A percentile compares a stretch with the other conserved stretches of the same genome.
phyloP scores from a whole-genome alignment of 2,329 filamentous ascomycete species.

The Coniochaeta pulveracea region DNA sequence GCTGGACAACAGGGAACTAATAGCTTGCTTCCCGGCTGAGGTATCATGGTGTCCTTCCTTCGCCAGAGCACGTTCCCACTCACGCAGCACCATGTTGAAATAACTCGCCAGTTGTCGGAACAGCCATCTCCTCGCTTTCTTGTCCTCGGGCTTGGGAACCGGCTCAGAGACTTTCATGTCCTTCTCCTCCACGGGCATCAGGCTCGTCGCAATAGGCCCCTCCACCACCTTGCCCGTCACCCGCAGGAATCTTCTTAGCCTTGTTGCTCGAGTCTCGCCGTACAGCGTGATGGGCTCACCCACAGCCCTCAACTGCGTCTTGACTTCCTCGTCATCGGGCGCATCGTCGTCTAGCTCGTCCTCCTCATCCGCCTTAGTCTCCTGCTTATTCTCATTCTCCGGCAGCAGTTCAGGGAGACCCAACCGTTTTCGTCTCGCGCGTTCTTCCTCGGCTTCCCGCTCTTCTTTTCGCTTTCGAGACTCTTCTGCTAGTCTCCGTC shows the following conservation, averaged over 20 bases:
- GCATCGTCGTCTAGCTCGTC: slow-evolving; percentile 46
- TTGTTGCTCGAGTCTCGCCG: slow-evolving; percentile 63
- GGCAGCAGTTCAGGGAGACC: slow-evolving; percentile 65
- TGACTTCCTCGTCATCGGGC: slow-evolving; percentile 55
- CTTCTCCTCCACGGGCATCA: slow-evolving; percentile 69
- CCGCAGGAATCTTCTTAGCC: slow-evolving; percentile 55
- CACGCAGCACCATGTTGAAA: slow-evolving; percentile 88
- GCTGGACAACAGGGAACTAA: slow-evolving; percentile 76
- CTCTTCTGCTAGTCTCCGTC: slow-evolving; percentile 69
- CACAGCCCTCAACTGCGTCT: slow-evolving; percentile 54
- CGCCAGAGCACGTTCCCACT: slow-evolving; percentile 73
- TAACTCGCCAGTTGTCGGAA: slow-evolving; percentile 87
- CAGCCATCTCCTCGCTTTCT: slow-evolving; percentile 56
- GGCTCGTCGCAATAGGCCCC: slow-evolving; percentile 70
- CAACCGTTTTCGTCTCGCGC: slow-evolving; percentile 59
- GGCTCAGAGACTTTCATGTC: slow-evolving; percentile 73
- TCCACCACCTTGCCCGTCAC: slow-evolving; percentile 45
- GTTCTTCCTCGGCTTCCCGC: slow-evolving; percentile 63
- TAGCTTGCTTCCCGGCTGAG: slow-evolving; percentile 69
- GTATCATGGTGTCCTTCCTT: slow-evolving; percentile 53
- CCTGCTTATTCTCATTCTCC: slow-evolving; percentile 24
- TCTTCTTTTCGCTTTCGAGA: slow-evolving; percentile 58
- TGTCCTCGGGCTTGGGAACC: slow-evolving; percentile 49
- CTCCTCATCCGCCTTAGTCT: slow-evolving; percentile 15
- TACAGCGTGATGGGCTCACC: slow-evolving; percentile 69